Percentiles rank a stretch among this genome's conserved stretches.
phyloP scores from a whole-genome alignment of 148 eudicot genomes.

The Limonium bicolor region DNA sequence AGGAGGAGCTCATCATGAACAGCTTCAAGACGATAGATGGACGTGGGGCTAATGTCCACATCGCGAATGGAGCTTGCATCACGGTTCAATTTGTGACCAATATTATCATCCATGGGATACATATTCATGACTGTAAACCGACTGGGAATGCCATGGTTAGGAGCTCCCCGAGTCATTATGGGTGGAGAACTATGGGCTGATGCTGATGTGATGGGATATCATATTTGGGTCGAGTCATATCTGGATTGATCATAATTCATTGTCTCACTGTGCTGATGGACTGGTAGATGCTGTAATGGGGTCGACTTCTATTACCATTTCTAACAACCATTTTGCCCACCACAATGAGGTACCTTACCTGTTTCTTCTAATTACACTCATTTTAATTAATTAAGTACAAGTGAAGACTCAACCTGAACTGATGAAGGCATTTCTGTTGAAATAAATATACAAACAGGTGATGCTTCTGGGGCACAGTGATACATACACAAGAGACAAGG shows the following conservation, averaged over 20 bases:
- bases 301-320: slow-evolving; percentile 76
- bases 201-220: slow-evolving; percentile 78
- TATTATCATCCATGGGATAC: slow-evolving; percentile 71
- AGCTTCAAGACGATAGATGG: slow-evolving; percentile 87
- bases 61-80: slow-evolving; percentile 72
- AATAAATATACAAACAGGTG: slow-evolving; percentile 57
- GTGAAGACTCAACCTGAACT: too few species aligned
- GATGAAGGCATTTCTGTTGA: too few species aligned
- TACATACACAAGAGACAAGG: slow-evolving; percentile 51
- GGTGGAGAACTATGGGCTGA: slow-evolving; percentile 96
- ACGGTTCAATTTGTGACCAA: slow-evolving; percentile 70
- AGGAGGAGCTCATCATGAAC: slow-evolving; percentile 86
- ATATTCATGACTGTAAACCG: slow-evolving; percentile 72
- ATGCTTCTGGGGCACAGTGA: slow-evolving; percentile 89
- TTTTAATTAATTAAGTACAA: too few species aligned
- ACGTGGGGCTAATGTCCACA: slow-evolving; percentile 68
- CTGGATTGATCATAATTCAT: slow-evolving; percentile 82
- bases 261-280: slow-evolving; percentile 81
- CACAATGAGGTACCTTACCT: slow-evolving; percentile 70
- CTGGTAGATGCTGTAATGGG: slow-evolving; percentile 90
- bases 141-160: slow-evolving; percentile 93
- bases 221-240: slow-evolving; percentile 75
- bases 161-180: slow-evolving; percentile 57
- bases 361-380: too few species aligned
- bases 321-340: slow-evolving; percentile 78